Evolutionary conservation across 2,329 filamentous ascomycete species (phyloP), one percentile per base, ranked within the genome.

Genomic region (Pestalotiopsis sp.): DNA sequence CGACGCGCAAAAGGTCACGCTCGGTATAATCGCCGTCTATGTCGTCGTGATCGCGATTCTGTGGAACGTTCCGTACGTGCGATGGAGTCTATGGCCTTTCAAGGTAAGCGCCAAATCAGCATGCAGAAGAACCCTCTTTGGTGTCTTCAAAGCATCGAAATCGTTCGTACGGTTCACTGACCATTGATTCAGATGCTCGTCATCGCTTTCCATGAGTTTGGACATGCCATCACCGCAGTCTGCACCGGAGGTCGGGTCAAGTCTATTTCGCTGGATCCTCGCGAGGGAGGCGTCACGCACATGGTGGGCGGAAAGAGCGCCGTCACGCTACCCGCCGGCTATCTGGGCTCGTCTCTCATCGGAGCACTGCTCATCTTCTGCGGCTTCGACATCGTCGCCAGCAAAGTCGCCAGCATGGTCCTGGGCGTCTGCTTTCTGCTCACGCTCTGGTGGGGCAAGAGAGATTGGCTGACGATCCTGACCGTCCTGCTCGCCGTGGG

Each of bases 171-270:
- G 11, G 39, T 40, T 65, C 7, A 58, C 44, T 69, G 66, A 68
- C 20, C 69, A 57, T 44, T 52, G 1, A 9, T 56, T 1, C 68
- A 92, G 89, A 94, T 94, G 92, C 85, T 94, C 22, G 91, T 93
- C 64, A 94, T 94, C 71, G 92, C 92, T 48, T 94, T 94, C 78
- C 92, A 94, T 80, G 92, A 94, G 72, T 90, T 94, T 75, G 88
- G 91, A 13, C 92, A 94, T 79, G 92, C 92, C 62, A 87, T 93
- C 73, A 89, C 89, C 1, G 91, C 91, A 52, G 86, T 90, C 70
- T 86, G 89, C 68, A 94, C 92, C 0, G 92, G 92, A 66, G 92
- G 92, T 4, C 84, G 82, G 66, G 92, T 94, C 71, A 88, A 93
- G 75, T 91, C 88, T 52, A 94, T 94, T 74, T 90, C 86, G 24